phyloP scores from a whole-genome alignment of 2,329 filamentous ascomycete species.

The Didymella sp. region DNA sequence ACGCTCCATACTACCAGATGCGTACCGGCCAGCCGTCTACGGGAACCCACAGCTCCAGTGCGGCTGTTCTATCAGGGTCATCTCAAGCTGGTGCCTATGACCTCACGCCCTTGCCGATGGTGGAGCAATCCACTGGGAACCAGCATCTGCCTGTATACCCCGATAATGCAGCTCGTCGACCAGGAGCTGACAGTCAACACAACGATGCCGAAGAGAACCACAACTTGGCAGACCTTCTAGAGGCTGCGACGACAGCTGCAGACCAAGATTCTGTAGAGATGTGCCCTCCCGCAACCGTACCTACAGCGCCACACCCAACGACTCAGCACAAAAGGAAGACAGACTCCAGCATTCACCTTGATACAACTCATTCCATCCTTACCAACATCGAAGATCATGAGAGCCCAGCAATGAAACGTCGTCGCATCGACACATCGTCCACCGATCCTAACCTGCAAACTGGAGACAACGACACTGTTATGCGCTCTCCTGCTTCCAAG shows the following conservation, averaged over 20 bases:
- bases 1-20: constrained; percentile 49
- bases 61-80: constrained; percentile 21
- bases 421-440: constrained; percentile 22
- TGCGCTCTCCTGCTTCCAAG: constrained; percentile 8
- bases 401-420: constrained; percentile 29
- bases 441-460: constrained; percentile 22
- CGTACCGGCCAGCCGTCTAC: constrained; percentile 38
- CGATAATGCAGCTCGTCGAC: constrained; percentile 25
- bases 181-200: constrained; percentile 18
- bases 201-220: constrained; percentile 39
- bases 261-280: constrained; percentile 32
- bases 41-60: constrained; percentile 34
- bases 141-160: constrained; percentile 25
- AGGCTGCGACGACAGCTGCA: constrained; percentile 48
- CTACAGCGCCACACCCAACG: constrained; percentile 9
- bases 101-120: constrained; percentile 22
- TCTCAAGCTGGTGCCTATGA: constrained; percentile 35
- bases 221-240: constrained; percentile 46
- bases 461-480: constrained; percentile 11
- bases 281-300: constrained; percentile 14
- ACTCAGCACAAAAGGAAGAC: constrained; percentile 40
- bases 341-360: constrained; percentile 17
- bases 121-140: constrained; percentile 22
- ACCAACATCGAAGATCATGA: constrained; percentile 11
- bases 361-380: constrained; percentile 3